Conservation (phyloP, 345 rosid genomes). For the Microcos paniculata region DNA sequence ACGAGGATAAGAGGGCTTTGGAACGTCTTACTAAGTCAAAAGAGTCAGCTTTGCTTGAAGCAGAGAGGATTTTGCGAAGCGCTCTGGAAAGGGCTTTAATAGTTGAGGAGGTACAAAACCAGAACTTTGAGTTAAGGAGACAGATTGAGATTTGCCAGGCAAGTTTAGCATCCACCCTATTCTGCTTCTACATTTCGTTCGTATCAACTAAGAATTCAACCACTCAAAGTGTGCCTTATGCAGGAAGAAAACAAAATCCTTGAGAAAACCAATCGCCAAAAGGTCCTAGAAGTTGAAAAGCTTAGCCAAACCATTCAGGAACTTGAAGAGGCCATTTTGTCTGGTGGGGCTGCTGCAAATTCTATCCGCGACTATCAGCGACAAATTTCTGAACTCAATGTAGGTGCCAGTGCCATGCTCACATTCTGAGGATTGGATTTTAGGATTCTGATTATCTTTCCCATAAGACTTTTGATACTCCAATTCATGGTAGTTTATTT, state of each 20-base stretch:
- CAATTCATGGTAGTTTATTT: neutral
- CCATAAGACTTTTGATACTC: neutral
- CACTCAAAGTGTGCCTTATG: neutral
- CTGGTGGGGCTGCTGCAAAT: conserved; percentile 85
- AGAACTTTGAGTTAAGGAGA: conserved; percentile 75
- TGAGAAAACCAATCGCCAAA: conserved; percentile 92
- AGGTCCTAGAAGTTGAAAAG: conserved; percentile 84
- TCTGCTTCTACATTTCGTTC: conserved; percentile 1
- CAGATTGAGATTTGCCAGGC: conserved; percentile 92
- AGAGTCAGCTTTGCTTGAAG: conserved; percentile 82
- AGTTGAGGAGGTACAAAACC: conserved; percentile 95
- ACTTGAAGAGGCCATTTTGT: conserved; percentile 81
- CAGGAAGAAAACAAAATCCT: conserved; percentile 92
- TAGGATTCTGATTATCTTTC: neutral
- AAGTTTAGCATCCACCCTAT: neutral
- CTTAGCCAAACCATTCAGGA: conserved; percentile 79
- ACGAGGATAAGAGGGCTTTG: conserved; percentile 88
- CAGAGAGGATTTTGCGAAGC: conserved; percentile 76
- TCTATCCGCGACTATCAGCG: conserved; percentile 68
- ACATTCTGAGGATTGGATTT: neutral
- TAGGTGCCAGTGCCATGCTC: conserved; percentile 31
- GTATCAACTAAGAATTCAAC: neutral
- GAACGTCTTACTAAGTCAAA: conserved; percentile 87
- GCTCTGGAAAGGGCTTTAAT: conserved; percentile 93
- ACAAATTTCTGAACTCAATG: conserved; percentile 76